phyloP scores from a whole-genome alignment of 176 grass and related monocot species.

The Elaeis guineensis region DNA sequence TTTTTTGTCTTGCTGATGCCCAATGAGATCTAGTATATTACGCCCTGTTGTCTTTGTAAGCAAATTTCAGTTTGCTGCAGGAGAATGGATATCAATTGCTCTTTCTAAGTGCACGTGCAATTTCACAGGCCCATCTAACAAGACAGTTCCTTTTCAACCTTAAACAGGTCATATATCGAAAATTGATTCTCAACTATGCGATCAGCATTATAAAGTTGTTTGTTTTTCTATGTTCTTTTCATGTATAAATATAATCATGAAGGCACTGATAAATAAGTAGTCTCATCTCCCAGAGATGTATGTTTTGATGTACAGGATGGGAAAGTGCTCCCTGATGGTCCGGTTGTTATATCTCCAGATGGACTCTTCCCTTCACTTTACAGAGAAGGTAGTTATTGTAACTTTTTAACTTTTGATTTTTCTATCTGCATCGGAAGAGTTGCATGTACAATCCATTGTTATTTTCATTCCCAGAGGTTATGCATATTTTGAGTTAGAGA shows the following conservation, averaged over 20 bases:
- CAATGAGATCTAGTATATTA: too few species aligned
- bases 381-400: constrained; percentile 67
- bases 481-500: too few species aligned
- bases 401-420: background rate
- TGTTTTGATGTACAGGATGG: constrained; percentile 67
- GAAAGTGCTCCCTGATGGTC: constrained; percentile 85
- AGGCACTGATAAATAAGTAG: too few species aligned
- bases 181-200: background rate
- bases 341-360: constrained; percentile 98
- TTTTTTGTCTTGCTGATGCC: too few species aligned
- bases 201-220: too few species aligned
- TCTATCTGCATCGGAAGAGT: background rate
- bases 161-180: constrained; percentile 55
- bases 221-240: too few species aligned
- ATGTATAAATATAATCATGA: too few species aligned
- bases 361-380: constrained; percentile 95
- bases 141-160: constrained; percentile 86
- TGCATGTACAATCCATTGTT: too few species aligned
- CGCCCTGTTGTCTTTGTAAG: too few species aligned
- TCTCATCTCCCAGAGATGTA: background rate
- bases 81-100: constrained; percentile 96
- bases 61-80: constrained; percentile 16
- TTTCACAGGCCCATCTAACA: constrained; percentile 97
- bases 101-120: constrained; percentile 84
- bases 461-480: too few species aligned